Base-by-base conservation (phyloP, 192 early-diverging fungal species). In the Coemansia sp. region DNA sequence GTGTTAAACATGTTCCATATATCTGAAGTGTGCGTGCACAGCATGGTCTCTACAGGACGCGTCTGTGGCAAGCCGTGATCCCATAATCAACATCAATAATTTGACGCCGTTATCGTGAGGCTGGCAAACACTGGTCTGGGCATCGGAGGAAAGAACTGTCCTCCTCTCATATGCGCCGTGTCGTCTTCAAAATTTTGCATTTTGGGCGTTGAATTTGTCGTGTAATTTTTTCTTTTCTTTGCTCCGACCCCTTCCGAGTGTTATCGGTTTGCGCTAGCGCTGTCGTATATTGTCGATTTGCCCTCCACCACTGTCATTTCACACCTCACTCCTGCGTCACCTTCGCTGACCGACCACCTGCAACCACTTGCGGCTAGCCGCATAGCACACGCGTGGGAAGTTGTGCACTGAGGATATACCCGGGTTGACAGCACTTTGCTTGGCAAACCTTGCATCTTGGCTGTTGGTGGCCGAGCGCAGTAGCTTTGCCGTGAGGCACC, bases 301-400 rank as follows among this genome's bases (percentile, higher is more conserved):
- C 7, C 39, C 15, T 8, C 1, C 46, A 27, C 46, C 24, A 14
- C 22, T 24, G 46, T 48, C 24, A 24, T 29, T 27, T 24, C 41
- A 4, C 19, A 10, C 17, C 15, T n/a, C 24, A 15, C 46, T 1
- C 14, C 11, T 27, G 12, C 12, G 14, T 29, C 26, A 14, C 15
- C 11, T 12, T 48, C 15, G 46, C 8, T 14, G 24, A 27, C 46
- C 12, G 22, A 8, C 12, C 8, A 14, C 26, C 19, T 48, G 12
- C 15, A 29, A 29, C 46, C 26, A 48, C 46, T 48, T 29, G 46
- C 46, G 46, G 46, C 46, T 48, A 48, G 46, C 26, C 46, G 46
- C 46, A 24, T 24, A 48, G 46, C 46, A 48, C 46, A 26, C 46
- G 46, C 27, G 46, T 48, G 46, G 46, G 46, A n/a, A 14, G 22